A percentile compares a stretch with the other conserved stretches of the same genome.
Conservation (phyloP, 1,284 basidiomycete genomes). For the Sanghuangporus weigelae region DNA sequence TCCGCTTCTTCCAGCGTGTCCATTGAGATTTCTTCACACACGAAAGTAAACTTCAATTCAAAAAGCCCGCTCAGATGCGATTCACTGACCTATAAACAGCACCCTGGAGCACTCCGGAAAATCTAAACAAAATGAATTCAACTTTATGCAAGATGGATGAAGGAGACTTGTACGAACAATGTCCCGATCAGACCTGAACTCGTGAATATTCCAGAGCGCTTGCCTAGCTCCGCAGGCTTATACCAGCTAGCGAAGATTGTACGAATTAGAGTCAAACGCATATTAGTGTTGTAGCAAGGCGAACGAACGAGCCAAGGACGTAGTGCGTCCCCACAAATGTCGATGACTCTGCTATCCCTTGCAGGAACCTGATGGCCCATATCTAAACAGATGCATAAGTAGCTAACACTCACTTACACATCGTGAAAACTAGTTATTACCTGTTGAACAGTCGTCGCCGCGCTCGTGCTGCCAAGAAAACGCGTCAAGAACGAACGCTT, state of each 20-base stretch:
- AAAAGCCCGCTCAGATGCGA: neutral
- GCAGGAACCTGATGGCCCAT: constrained; percentile 69
- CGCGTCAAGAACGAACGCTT: neutral
- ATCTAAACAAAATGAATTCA: constrained; percentile 32
- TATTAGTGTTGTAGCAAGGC: neutral
- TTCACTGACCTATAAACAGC: constrained; percentile 50
- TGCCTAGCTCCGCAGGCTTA: constrained; percentile 61
- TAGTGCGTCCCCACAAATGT: constrained; percentile 76
- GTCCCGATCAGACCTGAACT: constrained; percentile 62
- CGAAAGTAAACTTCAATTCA: neutral
- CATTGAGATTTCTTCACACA: constrained; percentile 49
- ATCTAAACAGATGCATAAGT: constrained; percentile 36
- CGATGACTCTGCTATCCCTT: constrained; percentile 68
- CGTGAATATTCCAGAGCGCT: constrained; percentile 68
- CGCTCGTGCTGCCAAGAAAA: constrained; percentile 42
- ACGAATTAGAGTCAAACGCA: neutral
- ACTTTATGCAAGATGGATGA: neutral
- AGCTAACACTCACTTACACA: constrained; percentile 17
- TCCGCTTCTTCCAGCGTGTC: constrained; percentile 51
- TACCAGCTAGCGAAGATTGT: constrained; percentile 48
- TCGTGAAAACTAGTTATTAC: constrained; percentile 27
- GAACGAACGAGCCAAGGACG: constrained; percentile 58
- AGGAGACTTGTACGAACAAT: constrained; percentile 35
- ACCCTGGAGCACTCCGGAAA: constrained; percentile 68
- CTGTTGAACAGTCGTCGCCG: constrained; percentile 50